Conservation (phyloP, 768 basidiomycete genomes). For the Russula griseocarnosa region DNA sequence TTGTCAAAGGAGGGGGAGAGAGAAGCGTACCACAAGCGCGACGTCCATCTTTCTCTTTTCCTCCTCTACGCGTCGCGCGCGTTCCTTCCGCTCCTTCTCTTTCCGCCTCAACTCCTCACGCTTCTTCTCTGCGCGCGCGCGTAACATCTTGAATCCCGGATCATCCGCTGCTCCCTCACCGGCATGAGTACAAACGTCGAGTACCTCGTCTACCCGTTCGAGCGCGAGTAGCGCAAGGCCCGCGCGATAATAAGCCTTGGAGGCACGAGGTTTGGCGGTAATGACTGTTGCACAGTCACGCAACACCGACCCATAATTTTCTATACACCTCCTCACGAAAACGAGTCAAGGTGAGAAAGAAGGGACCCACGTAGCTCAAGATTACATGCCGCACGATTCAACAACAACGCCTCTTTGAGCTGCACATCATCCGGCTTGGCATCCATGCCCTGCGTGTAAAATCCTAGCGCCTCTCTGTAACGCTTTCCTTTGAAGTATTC, state of each 20-base stretch:
- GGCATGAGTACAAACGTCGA: constrained; percentile 76
- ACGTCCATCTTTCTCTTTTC: constrained; percentile 49
- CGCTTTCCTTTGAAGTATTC: constrained; percentile 88
- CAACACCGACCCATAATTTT: constrained; percentile 85
- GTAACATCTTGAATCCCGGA: constrained; percentile 47
- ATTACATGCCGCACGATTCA: constrained; percentile 93
- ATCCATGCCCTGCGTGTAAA: constrained; percentile 88
- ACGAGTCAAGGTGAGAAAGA: not conserved
- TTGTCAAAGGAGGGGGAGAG: constrained; percentile 1
- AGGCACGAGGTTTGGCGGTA: constrained; percentile 53
- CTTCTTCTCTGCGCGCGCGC: constrained; percentile 44
- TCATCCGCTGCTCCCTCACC: constrained; percentile 57
- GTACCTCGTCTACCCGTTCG: constrained; percentile 70
- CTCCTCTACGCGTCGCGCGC: constrained; percentile 47
- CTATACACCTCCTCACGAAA: constrained; percentile 37
- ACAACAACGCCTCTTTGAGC: constrained; percentile 64
- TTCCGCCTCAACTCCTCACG: constrained; percentile 51
- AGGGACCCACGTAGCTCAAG: constrained; percentile 67
- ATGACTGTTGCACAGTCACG: constrained; percentile 79
- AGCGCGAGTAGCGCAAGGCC: constrained; percentile 71
- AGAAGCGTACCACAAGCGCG: constrained; percentile 59
- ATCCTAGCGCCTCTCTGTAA: constrained; percentile 80
- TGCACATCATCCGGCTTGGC: constrained; percentile 64
- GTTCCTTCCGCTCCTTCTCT: constrained; percentile 48
- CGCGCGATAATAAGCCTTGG: constrained; percentile 88